Conservation (phyloP, 148 eudicot species). For the Fagopyrum tataricum region DNA sequence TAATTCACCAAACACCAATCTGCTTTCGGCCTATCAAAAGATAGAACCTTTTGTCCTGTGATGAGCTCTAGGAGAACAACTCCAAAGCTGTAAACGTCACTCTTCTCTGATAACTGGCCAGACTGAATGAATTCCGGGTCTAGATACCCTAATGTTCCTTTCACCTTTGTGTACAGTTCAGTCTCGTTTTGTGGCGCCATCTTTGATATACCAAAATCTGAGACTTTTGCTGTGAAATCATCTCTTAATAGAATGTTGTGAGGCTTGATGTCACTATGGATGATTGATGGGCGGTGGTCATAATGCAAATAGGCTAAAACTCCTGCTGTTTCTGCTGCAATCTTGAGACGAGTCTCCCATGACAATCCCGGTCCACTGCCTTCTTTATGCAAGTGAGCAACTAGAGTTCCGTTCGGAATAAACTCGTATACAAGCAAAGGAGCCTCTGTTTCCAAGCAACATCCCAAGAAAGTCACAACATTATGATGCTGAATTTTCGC, state of each 20-base stretch:
- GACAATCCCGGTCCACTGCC: constrained; percentile 8
- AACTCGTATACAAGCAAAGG: constrained; percentile 28
- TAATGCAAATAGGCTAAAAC: constrained; percentile 29
- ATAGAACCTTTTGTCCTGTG: background rate
- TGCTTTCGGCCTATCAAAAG: background rate
- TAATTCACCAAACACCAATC: constrained; percentile 1
- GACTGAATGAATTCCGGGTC: constrained; percentile 18
- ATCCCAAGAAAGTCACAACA: constrained; percentile 27
- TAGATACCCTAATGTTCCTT: constrained; percentile 15
- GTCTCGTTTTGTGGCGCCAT: constrained; percentile 5
- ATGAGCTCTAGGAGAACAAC: constrained; percentile 11
- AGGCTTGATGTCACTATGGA: constrained; percentile 16
- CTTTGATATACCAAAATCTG: constrained; percentile 13
- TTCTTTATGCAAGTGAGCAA: constrained; percentile 14
- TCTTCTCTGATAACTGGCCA: constrained; percentile 3
- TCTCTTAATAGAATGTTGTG: constrained; percentile 13
- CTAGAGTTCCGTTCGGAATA: constrained; percentile 23
- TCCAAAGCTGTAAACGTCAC: constrained; percentile 18
- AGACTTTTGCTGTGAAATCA: constrained; percentile 3
- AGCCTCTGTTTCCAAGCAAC: constrained; percentile 27
- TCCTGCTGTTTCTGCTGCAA: constrained; percentile 25
- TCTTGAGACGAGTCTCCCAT: constrained; percentile 26
- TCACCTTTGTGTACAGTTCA: constrained; percentile 10
- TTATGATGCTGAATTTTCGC: constrained; percentile 25
- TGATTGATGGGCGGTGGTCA: constrained; percentile 17